Evolutionary conservation across 768 basidiomycete genomes (phyloP), one percentile per base, ranked within the genome.

Genomic region (Solioccasus polychromus): DNA sequence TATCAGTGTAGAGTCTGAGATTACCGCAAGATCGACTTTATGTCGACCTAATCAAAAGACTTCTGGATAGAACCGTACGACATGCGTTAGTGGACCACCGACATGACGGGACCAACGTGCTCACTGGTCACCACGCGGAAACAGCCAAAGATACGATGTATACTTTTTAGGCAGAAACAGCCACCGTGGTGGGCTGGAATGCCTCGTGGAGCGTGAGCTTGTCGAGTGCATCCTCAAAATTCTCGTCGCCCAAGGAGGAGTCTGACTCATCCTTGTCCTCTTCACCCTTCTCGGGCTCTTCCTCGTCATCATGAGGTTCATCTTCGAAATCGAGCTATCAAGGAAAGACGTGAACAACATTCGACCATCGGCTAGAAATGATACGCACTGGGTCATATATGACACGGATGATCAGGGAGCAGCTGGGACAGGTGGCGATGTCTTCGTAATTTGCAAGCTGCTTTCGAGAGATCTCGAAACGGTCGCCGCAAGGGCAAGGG

Each of bases 401-500:
- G 34, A 98, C 88, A 44, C 95, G 73, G 39, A 98, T 91, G 25
- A 97, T 77, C 19, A 98, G 73, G 53, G 91, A 94, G 58, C 96
- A 99, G 64, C 91, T 94, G 1, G 96, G 96, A 71, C 96, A 98
- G 40, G 80, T 93, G 19, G 94, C 95, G 36, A 94, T 82, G 63
- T 98, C 96, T 58, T 97, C 96, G 44, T 81, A 96, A 54, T 92
- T 74, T 35, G 82, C 78, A 8, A 97, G 80, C 68, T 97, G 92
- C 51, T 72, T 71, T 55, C 86, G 80, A 24, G 87, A 82, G 54
- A 98, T 97, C 68, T 98, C 95, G 70, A 98, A 99, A 32, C 94
- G 83, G 70, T 99, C 95, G 8, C 95, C 95, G 60, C 95, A 98
- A 1, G 95, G 94, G 61, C 93, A 99, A 0, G 94, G 95, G 65